Conservation (phyloP, 352 stramenopile genomes). For the Globisporangium nodosum region DNA sequence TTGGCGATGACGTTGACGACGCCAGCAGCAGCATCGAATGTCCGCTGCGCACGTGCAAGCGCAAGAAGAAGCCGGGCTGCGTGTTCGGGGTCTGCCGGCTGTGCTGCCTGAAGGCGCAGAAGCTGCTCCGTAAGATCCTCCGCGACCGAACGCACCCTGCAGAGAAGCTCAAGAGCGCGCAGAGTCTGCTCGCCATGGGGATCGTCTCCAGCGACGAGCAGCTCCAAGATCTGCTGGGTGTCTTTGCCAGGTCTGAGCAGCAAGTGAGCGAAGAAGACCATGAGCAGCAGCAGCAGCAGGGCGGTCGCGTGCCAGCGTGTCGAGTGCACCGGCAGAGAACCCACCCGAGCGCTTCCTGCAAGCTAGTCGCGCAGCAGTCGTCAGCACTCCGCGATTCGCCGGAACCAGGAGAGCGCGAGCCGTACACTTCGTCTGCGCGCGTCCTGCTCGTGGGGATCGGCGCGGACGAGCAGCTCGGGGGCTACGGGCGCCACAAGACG, state of each 20-base stretch:
- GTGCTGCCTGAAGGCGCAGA: constrained; percentile 50
- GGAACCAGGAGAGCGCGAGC: not conserved
- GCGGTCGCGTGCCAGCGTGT: constrained; percentile 5
- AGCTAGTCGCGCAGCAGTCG: not conserved
- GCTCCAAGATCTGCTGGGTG: constrained; percentile 16
- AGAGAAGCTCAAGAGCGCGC: constrained; percentile 7
- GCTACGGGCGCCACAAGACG: constrained; percentile 92
- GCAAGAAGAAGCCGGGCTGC: constrained; percentile 42
- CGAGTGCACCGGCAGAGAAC: constrained; percentile 26
- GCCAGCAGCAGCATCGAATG: constrained; percentile 15
- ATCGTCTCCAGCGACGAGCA: constrained; percentile 12
- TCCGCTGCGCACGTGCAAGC: constrained; percentile 29
- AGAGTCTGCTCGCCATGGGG: constrained; percentile 26
- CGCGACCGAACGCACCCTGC: constrained; percentile 7
- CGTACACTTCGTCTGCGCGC: constrained; percentile 39
- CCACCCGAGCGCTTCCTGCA: not conserved
- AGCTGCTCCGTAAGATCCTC: constrained; percentile 14
- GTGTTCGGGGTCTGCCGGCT: constrained; percentile 35
- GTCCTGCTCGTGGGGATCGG: constrained; percentile 92
- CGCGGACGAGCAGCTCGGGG: constrained; percentile 94
- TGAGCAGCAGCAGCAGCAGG: too few relatives aligned
- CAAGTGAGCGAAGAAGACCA: not conserved
- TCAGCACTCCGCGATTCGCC: not conserved
- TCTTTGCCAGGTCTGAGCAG: constrained; percentile 1
- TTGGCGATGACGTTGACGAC: constrained; percentile 2